Conservation (phyloP, 2,329 filamentous ascomycete species). For the Dryadomyces sulphureus region DNA sequence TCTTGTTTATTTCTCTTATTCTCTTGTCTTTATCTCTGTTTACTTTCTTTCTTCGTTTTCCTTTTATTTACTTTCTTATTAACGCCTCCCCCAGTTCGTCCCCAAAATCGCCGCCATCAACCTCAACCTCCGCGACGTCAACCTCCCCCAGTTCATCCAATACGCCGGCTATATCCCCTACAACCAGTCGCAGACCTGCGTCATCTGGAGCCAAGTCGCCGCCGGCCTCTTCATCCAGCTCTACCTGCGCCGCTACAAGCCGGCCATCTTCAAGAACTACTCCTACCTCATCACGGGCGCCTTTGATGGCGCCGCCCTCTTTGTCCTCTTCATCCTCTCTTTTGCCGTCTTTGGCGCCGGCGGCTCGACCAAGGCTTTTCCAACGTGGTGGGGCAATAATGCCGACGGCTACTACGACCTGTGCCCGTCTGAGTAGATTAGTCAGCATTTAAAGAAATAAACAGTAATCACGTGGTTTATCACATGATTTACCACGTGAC, state of each 20-base stretch:
- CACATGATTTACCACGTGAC: neutral
- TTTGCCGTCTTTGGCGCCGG: conserved; percentile 41
- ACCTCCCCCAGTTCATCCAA: conserved; percentile 38
- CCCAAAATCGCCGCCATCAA: conserved; percentile 24
- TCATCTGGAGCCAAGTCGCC: conserved; percentile 30
- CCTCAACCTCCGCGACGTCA: conserved; percentile 28
- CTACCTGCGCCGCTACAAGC: conserved; percentile 36
- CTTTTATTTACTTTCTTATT: neutral
- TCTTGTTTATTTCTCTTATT: too few relatives aligned
- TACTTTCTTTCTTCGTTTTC: neutral
- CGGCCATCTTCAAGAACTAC: conserved; percentile 37
- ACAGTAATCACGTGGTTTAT: neutral
- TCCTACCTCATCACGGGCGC: conserved; percentile 37
- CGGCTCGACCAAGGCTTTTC: conserved; percentile 24
- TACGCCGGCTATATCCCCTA: conserved; percentile 40
- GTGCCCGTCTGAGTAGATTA: conserved; percentile 20
- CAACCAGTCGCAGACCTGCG: conserved; percentile 39
- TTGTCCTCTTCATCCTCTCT: conserved; percentile 34
- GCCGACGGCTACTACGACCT: conserved; percentile 30
- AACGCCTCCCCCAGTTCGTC: conserved; percentile 22
- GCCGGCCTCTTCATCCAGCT: conserved; percentile 32
- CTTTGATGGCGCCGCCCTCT: conserved; percentile 33
- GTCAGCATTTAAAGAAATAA: neutral
- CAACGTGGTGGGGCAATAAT: conserved; percentile 41
- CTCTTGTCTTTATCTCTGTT: too few relatives aligned